phyloP scores from a whole-genome alignment of 169 alveolate genomes.

The Neospora caninum region DNA sequence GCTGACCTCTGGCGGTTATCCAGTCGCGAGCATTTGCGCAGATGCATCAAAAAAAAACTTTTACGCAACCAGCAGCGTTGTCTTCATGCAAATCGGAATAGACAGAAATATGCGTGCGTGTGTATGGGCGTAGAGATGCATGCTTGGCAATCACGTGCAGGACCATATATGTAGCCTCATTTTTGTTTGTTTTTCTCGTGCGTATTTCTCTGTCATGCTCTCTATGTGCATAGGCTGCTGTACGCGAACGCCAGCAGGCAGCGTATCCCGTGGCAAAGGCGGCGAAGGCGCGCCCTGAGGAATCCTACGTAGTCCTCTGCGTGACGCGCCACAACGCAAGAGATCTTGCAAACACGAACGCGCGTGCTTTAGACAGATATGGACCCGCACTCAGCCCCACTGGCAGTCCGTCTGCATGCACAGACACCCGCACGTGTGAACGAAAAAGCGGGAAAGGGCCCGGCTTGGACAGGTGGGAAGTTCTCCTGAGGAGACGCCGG shows the following conservation, averaged over 20 bases:
- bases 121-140: not conserved
- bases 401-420: not conserved
- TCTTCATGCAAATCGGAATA: too few species aligned
- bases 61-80: too few species aligned
- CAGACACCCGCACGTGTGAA: not conserved
- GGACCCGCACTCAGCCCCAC: not conserved
- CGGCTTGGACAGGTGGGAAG: not conserved
- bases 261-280: conserved; percentile 15
- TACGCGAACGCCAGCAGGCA: not conserved
- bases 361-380: not conserved
- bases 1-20: too few species aligned
- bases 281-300: not conserved
- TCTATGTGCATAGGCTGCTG: not conserved
- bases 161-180: not conserved
- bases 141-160: not conserved
- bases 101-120: not conserved
- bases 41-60: too few species aligned
- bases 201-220: not conserved
- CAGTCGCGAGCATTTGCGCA: too few species aligned
- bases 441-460: not conserved
- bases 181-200: not conserved
- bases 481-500: conserved; percentile 23
- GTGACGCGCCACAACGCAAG: not conserved
- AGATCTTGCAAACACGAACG: not conserved
- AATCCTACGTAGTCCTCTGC: not conserved